A percentile compares a stretch with the other conserved stretches of the same genome.
phyloP scores from a whole-genome alignment of 1,139 yeast genomes.

The Sugiyamaella paludigena region DNA sequence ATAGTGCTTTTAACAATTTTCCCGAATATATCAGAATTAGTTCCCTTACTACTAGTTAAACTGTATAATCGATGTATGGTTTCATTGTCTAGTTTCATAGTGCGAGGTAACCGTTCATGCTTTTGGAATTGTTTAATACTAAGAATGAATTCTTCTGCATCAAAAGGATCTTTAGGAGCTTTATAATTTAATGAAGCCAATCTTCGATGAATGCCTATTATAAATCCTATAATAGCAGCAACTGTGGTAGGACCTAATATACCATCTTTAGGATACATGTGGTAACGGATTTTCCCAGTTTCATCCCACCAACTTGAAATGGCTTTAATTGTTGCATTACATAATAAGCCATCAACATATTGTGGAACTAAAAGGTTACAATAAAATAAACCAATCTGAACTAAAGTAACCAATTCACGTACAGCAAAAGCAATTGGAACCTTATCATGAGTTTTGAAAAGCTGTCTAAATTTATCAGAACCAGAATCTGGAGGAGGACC shows the following conservation, averaged over 20 bases:
- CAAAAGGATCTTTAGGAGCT: constrained; percentile 85
- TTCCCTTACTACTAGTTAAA: constrained; percentile 51
- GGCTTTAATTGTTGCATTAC: constrained; percentile 73
- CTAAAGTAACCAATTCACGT: constrained; percentile 65
- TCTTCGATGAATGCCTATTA: constrained; percentile 64
- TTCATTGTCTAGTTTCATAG: constrained; percentile 59
- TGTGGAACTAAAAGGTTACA: constrained; percentile 68
- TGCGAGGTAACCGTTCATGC: constrained; percentile 56
- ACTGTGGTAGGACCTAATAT: constrained; percentile 64
- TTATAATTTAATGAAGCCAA: constrained; percentile 59
- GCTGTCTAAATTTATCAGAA: constrained; percentile 76
- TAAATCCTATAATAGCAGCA: constrained; percentile 63
- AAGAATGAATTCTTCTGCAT: constrained; percentile 59
- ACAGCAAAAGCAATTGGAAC: constrained; percentile 66
- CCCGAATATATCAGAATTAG: constrained; percentile 55
- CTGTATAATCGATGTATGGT: constrained; percentile 61
- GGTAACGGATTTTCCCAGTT: constrained; percentile 62
- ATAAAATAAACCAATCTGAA: constrained; percentile 75
- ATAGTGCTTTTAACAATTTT: constrained; percentile 66
- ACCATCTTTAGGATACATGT: constrained; percentile 53
- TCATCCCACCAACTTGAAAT: constrained; percentile 78
- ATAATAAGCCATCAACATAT: constrained; percentile 79
- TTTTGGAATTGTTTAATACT: constrained; percentile 69
- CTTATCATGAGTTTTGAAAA: constrained; percentile 56
- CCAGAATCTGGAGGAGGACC: constrained; percentile 71